Conservation (phyloP, 805 yeast genomes). For the Candida dajiaensis region DNA sequence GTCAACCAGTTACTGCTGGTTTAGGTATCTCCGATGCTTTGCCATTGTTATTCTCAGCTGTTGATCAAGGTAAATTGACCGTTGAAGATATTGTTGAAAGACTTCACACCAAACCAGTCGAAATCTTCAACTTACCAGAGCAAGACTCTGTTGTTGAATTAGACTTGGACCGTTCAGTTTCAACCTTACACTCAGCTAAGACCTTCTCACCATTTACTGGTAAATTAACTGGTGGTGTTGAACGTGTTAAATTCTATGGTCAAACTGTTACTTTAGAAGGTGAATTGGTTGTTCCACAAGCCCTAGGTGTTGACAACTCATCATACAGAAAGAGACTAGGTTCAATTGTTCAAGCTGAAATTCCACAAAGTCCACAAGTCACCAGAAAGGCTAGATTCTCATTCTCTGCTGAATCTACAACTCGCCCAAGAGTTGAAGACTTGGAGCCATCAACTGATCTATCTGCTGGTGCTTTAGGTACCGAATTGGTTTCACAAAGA, state of each 20-base stretch:
- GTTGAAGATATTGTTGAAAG: constrained; percentile 64
- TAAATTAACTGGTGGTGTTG: constrained; percentile 73
- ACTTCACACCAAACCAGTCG: constrained; percentile 76
- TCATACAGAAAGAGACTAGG: constrained; percentile 23
- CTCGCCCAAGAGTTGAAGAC: constrained; percentile 30
- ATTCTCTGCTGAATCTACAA: constrained; percentile 38
- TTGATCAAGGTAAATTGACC: constrained; percentile 64
- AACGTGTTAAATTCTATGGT: constrained; percentile 75
- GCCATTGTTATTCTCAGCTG: constrained; percentile 79
- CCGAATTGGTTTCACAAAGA: constrained; percentile 65
- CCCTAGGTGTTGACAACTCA: constrained; percentile 45
- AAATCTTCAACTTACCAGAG: constrained; percentile 76
- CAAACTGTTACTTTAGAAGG: constrained; percentile 86
- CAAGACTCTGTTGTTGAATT: constrained; percentile 77
- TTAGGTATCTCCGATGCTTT: constrained; percentile 74
- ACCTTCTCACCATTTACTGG: constrained; percentile 54
- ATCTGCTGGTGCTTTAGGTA: constrained; percentile 45
- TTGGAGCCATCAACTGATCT: constrained; percentile 25
- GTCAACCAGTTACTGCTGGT: constrained; percentile 59
- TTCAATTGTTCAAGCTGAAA: constrained; percentile 23
- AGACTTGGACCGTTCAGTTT: constrained; percentile 64
- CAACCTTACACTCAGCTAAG: constrained; percentile 34
- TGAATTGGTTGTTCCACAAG: constrained; percentile 50
- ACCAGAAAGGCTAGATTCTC: constrained; percentile 43
- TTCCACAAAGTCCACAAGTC: constrained; percentile 32